Percentiles rank a stretch among this genome's conserved stretches.
Conservation (phyloP, 2,329 filamentous ascomycete species). For the Didymella exigua region DNA sequence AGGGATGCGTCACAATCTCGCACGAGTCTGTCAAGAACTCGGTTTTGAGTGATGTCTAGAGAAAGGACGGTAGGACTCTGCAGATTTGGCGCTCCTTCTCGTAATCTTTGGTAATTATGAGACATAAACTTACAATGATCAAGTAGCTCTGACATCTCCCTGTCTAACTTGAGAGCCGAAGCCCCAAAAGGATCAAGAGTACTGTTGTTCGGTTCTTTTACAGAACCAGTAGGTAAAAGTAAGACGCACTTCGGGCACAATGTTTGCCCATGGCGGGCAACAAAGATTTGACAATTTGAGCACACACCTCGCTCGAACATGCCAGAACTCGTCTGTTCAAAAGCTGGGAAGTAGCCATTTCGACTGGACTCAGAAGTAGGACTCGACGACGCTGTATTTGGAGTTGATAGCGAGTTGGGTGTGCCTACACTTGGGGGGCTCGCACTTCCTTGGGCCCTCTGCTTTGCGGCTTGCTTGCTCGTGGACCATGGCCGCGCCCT, state of each 20-base stretch:
- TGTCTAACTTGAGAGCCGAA: conserved; percentile 35
- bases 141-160: conserved; percentile 39
- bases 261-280: conserved; percentile 37
- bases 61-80: too few species aligned
- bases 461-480: conserved; percentile 46
- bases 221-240: conserved; percentile 24
- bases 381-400: conserved; percentile 41
- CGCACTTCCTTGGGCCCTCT: conserved; percentile 32
- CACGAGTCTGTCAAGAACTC: neutral
- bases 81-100: neutral
- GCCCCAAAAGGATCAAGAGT: conserved; percentile 44
- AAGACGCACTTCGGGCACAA: conserved; percentile 39
- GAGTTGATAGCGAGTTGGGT: conserved; percentile 34
- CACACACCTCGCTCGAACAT: conserved; percentile 33
- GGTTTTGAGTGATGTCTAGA: neutral
- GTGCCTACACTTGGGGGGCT: conserved; percentile 40
- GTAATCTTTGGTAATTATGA: neutral
- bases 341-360: conserved; percentile 28
- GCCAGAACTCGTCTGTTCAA: conserved; percentile 19
- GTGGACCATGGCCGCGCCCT: conserved; percentile 49
- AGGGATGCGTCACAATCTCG: neutral
- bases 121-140: conserved; percentile 43
- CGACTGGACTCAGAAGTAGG: conserved; percentile 27
- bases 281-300: conserved; percentile 38
- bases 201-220: conserved; percentile 33